Base-by-base conservation (phyloP, 202 grass and related monocot species). In the Setaria viridis region DNA sequence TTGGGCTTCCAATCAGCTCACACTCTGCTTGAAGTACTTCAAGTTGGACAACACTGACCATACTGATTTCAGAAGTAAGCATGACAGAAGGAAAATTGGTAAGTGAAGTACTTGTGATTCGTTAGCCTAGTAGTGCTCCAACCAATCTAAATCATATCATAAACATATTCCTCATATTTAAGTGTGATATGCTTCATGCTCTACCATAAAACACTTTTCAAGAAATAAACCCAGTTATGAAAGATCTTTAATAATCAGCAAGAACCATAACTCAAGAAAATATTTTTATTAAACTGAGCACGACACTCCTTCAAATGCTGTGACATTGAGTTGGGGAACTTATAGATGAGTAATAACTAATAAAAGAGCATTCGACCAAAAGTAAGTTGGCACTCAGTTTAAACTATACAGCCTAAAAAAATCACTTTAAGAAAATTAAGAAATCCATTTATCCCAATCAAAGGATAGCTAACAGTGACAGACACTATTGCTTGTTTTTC, bases 1-100 rank as follows among this genome's bases (percentile, higher is more conserved):
- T 91, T 9, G 92, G 84, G 35, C 76, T 89, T 76, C 92, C 92
- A 33, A 94, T 89, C 48, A 73, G 4, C 7, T 71, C 78, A 73
- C 71, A 89, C 29, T 62, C 72, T 19, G 57, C 86, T 55, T 83
- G 77, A 29, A 94, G 67, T n/a, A 91, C 54, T 55, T 87, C 41
- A 47, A 94, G 64, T 67, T 85, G 53, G 45, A 83, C 82, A 49
- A 94, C 66, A 10, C 87, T 89, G 48, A 91, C 76, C 67, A 91
- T 91, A 85, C 92, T 94, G 84, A 58, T 32, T 30, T 46, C 70
- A 72, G 70, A 16, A 39, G 42, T 34, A 80, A 53, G 3, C 64
- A 81, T 86, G 21, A 33, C 68, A 67, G 3, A 55, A 17, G 29
- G 63, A 45, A 45, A 2, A 17, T 14, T 46, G 20, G 56, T 62